Evolutionary conservation across 768 basidiomycete genomes (phyloP), one percentile per base, ranked within the genome.

Genomic region (Boletales sp.): DNA sequence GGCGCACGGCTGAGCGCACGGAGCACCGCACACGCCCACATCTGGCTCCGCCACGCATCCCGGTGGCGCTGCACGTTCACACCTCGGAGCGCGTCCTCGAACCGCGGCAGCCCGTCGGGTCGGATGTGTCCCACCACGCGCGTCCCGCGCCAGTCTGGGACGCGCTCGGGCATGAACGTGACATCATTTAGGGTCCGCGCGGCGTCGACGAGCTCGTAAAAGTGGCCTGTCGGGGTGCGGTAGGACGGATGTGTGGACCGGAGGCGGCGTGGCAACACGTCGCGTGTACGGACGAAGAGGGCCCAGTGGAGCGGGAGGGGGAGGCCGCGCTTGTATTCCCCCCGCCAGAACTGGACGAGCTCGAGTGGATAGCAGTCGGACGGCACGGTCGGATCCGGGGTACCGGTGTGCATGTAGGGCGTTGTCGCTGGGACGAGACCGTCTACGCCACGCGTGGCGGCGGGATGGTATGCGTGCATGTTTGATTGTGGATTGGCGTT

Each of bases 301-400:
- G 62, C 64, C 66, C 66, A 67, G 46, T 67, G 65, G 3, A 63
- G 56, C 5, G 53, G 59, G 10, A 29, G 27, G 17, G 57, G 54
- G 0, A 46, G 52, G 2, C 54, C 51, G 11, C 29, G 50, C 3
- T 38, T 50, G 43, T 40, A 18, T 40, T 61, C 54, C 29, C 30
- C 48, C 27, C 53, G 68, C 61, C 61, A 69, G 47, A 68, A 69
- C 34, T 69, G 68, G 43, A 45, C 50, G 40, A 68, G 51, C 14
- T 64, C 65, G 53, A 69, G 51, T 5, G 61, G 45, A 51, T 57
- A 57, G 45, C 44, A 53, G 2, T 55, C 55, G 0, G 52, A 24
- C 0, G 62, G 62, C 15, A 62, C 60, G 14, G 38, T 6, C 24
- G 53, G 19, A 64, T 51, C n/a, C n/a, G 2, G 52, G 45, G 13